Percentiles rank a stretch among this genome's conserved stretches.
Evolutionary conservation across 148 eudicot species (phyloP).

Genomic region (Persicaria tinctoria): DNA sequence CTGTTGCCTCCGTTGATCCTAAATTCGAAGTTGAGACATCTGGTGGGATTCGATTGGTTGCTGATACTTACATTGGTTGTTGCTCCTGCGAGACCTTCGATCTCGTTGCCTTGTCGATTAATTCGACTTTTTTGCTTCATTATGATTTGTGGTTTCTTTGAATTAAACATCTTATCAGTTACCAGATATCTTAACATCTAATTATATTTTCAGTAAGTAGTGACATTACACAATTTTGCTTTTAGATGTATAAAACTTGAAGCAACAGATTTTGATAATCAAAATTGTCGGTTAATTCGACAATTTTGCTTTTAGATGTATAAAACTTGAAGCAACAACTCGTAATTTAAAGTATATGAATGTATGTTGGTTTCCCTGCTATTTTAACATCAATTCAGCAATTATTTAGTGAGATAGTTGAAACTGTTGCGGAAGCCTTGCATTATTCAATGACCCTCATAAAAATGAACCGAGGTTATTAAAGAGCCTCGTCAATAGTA

Average conservation of each 20-base stretch:
- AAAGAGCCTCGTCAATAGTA: too few species aligned
- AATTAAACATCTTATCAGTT: background rate
- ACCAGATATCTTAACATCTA: background rate
- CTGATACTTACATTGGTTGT: conserved; percentile 50
- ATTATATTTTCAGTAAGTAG: background rate
- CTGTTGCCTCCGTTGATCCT: conserved; percentile 81
- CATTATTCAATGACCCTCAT: too few species aligned
- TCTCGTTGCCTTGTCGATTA: conserved; percentile 39
- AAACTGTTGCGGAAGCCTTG: too few species aligned
- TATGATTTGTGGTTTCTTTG: background rate
- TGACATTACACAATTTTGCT: background rate
- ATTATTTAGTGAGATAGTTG: too few species aligned
- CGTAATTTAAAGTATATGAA: too few species aligned
- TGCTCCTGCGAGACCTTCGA: too few species aligned
- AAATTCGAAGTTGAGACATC: conserved; percentile 67
- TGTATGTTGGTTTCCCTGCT: too few species aligned
- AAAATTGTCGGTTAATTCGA: too few species aligned
- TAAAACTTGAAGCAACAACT: too few species aligned
- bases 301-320: too few species aligned
- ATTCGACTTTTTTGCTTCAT: conserved; percentile 63
- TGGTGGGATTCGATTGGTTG: conserved; percentile 69
- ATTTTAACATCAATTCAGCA: too few species aligned
- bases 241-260: background rate
- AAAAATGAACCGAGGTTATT: too few species aligned
- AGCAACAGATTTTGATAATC: background rate